Evolutionary conservation across 148 eudicot genomes (phyloP), one percentile per base, ranked within the genome.

Genomic region (Rheum nobile): DNA sequence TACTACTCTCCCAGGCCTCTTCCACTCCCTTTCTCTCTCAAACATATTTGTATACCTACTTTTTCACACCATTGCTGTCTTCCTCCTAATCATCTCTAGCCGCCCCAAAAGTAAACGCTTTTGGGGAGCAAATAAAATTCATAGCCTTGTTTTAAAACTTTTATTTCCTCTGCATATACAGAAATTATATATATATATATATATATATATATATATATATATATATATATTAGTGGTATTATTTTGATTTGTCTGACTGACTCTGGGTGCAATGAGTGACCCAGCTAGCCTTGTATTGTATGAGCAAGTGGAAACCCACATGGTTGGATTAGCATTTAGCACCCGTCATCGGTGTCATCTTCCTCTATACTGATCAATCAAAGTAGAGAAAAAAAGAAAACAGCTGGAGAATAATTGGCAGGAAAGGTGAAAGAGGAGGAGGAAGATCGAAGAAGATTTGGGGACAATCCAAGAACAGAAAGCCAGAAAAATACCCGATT

Each of bases 221-320:
- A 11, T 5, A 3, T 16, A 48, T 48, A 16, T 47, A 13, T 17
- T 47, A 47, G 4, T 44, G 39, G 17, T 50, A 4, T 50, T 54
- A 8, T 6, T 54, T 8, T 21, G 3, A 21, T 22, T 22, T 54
- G 3, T 54, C 12, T 24, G 29, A 54, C 31, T 1, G 13, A 54
- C 12, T 21, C 63, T 54, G 63, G 63, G 63, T 54, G 63, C 63
- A 22, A 54, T 59, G 67, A 59, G 67, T 59, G 67, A 59, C 67
- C 35, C 35, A 59, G 67, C 35, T 26, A 26, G 67, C 34, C 17
- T 59, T 26, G 35, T 59, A 59, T 59, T 59, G 67, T 28, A 59
- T 54, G 6, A 54, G 63, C 63, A 54, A 54, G 63, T 54, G 67
- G 34, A 59, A 59, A 59, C 31, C 67, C 32, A 57, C 31, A 54